A percentile compares a stretch with the other conserved stretches of the same genome.
Conservation (phyloP, 352 stramenopile species). For the Phytophthora melonis region DNA sequence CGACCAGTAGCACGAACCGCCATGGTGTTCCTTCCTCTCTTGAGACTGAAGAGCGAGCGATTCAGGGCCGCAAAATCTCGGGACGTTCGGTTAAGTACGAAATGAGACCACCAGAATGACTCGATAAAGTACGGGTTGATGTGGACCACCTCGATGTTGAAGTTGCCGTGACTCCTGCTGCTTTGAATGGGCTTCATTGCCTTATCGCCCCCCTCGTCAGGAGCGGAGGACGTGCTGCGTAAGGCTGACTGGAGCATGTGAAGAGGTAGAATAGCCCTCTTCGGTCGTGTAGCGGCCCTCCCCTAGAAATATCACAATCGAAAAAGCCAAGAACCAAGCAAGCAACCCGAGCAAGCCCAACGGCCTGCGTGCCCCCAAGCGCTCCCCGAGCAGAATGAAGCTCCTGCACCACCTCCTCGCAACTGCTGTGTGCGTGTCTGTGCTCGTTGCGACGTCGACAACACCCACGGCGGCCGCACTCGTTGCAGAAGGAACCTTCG, state of each 20-base stretch:
- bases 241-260: no score
- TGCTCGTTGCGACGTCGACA: background rate
- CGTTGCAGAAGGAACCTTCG: no score
- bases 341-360: background rate
- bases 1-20: constrained; percentile 21
- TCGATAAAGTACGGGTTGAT: constrained; percentile 10
- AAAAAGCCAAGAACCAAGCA: background rate
- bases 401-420: background rate
- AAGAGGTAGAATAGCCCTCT: no score
- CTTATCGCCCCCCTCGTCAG: no score
- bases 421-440: background rate
- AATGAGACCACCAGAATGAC: constrained; percentile 4
- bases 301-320: no score
- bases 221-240: no score
- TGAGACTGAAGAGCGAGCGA: background rate
- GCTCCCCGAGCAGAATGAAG: background rate
- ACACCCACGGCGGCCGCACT: no score
- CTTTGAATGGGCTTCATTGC: no score
- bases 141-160: constrained; percentile 4
- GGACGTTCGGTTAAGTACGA: constrained; percentile 22
- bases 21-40: constrained; percentile 20
- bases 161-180: no score
- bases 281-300: no score
- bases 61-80: constrained; percentile 30
- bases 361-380: background rate